phyloP scores from a whole-genome alignment of 2,329 filamentous ascomycete species.

The Microascus cirrosus region DNA sequence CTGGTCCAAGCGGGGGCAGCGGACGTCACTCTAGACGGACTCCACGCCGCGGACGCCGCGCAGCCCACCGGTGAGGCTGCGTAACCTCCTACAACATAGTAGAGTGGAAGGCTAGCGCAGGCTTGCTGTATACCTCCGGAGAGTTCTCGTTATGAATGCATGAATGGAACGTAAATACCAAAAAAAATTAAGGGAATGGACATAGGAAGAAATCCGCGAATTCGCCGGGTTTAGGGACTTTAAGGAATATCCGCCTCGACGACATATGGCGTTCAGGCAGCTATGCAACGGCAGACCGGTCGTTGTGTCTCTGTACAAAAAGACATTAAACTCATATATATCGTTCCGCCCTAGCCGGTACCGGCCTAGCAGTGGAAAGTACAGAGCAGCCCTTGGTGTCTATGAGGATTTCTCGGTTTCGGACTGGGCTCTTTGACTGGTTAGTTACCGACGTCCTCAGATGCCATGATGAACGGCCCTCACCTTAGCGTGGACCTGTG shows the following conservation, averaged over 20 bases:
- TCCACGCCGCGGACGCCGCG: slow-evolving; percentile 37
- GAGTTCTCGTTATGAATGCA: slow-evolving; percentile 11
- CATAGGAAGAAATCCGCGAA: background rate
- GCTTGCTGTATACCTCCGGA: background rate
- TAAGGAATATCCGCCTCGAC: background rate
- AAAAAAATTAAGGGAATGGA: background rate
- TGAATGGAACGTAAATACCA: background rate
- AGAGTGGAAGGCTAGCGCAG: background rate
- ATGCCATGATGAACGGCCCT: background rate
- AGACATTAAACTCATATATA: background rate
- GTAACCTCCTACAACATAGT: background rate
- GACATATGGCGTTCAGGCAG: background rate
- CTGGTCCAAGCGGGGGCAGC: slow-evolving; percentile 93
- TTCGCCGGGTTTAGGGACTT: background rate
- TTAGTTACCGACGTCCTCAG: background rate
- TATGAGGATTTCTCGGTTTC: background rate
- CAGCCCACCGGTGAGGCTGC: background rate
- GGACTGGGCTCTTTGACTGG: background rate
- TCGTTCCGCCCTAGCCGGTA: background rate
- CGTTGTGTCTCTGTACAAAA: background rate
- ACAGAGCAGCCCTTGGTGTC: background rate
- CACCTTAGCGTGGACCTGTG: background rate
- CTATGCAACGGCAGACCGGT: background rate
- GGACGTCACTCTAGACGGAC: slow-evolving; percentile 71
- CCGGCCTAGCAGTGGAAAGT: background rate